Evolutionary conservation across 73 alveolate genomes (phyloP).

Genomic region (Durusdinium trenchii): DNA sequence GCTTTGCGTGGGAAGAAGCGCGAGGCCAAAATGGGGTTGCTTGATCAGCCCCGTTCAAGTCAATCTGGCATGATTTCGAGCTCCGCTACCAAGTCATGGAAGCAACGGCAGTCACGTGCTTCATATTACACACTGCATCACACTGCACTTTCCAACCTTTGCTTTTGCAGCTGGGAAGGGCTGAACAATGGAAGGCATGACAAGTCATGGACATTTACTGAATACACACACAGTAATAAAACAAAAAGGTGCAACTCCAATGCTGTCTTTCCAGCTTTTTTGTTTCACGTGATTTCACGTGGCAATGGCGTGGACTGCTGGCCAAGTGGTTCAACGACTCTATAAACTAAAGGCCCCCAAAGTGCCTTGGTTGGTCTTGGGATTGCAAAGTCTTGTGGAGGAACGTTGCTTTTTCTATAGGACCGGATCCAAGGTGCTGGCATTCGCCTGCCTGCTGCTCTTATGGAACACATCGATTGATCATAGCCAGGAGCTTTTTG

Average conservation of each 20-base stretch:
- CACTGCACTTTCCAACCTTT: background rate
- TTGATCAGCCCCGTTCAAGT: too few relatives aligned
- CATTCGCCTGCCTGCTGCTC: constrained; percentile 61
- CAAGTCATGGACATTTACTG: too few relatives aligned
- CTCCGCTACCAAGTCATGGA: background rate
- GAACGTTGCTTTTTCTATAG: background rate
- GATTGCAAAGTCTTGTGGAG: background rate
- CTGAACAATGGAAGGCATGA: too few relatives aligned
- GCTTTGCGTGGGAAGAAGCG: too few relatives aligned
- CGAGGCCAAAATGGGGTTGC: too few relatives aligned
- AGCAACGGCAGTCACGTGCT: background rate
- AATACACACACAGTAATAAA: too few relatives aligned
- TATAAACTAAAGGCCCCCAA: background rate
- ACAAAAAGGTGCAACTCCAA: too few relatives aligned
- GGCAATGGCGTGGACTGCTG: background rate
- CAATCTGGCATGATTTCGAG: too few relatives aligned
- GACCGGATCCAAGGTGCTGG: background rate
- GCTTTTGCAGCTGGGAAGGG: too few relatives aligned
- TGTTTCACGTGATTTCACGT: too few relatives aligned
- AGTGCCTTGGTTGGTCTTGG: background rate
- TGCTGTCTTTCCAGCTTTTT: too few relatives aligned
- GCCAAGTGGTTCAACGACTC: background rate
- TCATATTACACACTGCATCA: background rate
- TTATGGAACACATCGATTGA: constrained; percentile 3
- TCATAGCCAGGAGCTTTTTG: background rate